A percentile compares a stretch with the other conserved stretches of the same genome.
These are phyloP conservation scores for Lactifluus volemus DNA, from an alignment of 768 basidiomycete genomes.

Conservation along the genomic window DNA sequence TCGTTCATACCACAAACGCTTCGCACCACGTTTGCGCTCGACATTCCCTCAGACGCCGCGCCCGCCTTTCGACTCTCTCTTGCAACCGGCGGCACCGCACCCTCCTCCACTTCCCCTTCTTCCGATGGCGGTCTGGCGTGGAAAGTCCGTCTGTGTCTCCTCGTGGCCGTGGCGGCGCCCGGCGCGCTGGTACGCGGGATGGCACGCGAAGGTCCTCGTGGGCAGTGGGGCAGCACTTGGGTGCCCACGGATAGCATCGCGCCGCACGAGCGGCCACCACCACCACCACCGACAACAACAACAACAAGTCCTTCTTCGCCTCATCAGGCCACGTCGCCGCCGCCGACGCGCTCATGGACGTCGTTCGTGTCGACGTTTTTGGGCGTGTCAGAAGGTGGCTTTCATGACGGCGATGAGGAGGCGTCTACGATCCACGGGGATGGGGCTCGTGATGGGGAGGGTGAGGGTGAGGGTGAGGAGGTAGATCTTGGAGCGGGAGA, in stretches of 20 bases:
- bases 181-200: constrained; percentile 41
- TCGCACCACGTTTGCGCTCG: constrained; percentile 79
- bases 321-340: not conserved
- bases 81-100: too few species aligned
- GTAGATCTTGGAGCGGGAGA: constrained; percentile 26
- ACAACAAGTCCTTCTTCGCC: too few species aligned
- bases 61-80: constrained; percentile 73
- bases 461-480: constrained; percentile 5
- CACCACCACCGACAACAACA: not conserved
- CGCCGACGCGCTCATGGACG: constrained; percentile 30
- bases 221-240: constrained; percentile 70
- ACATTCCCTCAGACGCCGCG: constrained; percentile 87
- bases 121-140: constrained; percentile 73
- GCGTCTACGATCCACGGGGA: constrained; percentile 26
- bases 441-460: not conserved
- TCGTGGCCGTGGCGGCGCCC: constrained; percentile 64
- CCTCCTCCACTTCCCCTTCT: too few species aligned
- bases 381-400: constrained; percentile 37
- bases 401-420: constrained; percentile 52
- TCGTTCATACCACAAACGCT: constrained; percentile 63
- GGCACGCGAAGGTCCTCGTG: constrained; percentile 48
- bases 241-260: constrained; percentile 47
- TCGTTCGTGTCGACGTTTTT: constrained; percentile 34
- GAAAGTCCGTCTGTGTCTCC: constrained; percentile 77
- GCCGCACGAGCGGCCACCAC: constrained; percentile 43